These are phyloP conservation scores for Lignosus rhinocerotis DNA, from an alignment of 1,284 basidiomycete species.

Conservation along the genomic window DNA sequence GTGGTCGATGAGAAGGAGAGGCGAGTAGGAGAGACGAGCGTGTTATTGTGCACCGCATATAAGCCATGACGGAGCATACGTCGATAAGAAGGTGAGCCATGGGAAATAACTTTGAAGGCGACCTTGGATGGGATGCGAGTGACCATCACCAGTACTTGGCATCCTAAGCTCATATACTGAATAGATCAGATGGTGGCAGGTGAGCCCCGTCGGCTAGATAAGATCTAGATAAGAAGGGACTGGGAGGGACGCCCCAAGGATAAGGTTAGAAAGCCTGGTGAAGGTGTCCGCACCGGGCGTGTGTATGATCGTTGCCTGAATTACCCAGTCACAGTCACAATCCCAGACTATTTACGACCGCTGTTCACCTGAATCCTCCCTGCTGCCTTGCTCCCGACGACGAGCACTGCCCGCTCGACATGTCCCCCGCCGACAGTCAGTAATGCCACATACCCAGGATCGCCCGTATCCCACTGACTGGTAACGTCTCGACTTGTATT, in stretches of 20 bases:
- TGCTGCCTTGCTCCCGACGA: slow-evolving; percentile 8
- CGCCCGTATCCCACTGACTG: background rate
- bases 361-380: background rate
- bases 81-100: slow-evolving; percentile 18
- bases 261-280: slow-evolving; percentile 2
- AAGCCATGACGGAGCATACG: background rate
- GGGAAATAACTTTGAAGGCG: slow-evolving; percentile 8
- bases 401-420: slow-evolving; percentile 40
- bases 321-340: slow-evolving; percentile 7
- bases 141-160: too few relatives aligned
- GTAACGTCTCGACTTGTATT: slow-evolving; percentile 5
- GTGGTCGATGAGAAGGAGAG: slow-evolving; percentile 9
- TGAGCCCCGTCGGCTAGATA: background rate
- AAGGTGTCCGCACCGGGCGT: background rate
- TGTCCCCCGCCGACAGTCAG: slow-evolving; percentile 53
- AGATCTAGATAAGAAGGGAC: background rate
- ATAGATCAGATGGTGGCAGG: background rate
- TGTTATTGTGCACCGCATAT: background rate
- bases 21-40: background rate
- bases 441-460: slow-evolving; percentile 10
- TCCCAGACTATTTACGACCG: slow-evolving; percentile 10
- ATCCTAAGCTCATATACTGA: background rate
- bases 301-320: slow-evolving; percentile 15
- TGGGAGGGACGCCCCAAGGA: slow-evolving; percentile 3
- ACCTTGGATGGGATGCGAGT: slow-evolving; percentile 6